A percentile compares a stretch with the other conserved stretches of the same genome.
These are phyloP conservation scores for Gossypium davidsonii DNA, from an alignment of 441 rosid genomes.

Conservation along the genomic window DNA sequence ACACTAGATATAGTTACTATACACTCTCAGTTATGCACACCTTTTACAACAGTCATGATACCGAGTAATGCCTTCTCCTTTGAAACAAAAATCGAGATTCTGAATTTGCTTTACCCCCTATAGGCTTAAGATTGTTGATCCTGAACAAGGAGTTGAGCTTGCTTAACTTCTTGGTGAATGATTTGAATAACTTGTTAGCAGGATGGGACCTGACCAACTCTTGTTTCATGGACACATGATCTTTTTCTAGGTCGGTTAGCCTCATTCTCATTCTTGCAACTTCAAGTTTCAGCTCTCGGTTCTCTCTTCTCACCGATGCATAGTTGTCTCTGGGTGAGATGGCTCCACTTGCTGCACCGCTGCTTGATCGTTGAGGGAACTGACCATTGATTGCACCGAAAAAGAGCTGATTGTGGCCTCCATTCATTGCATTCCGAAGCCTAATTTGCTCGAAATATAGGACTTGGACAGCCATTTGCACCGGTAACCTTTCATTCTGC, in stretches of 20 bases:
- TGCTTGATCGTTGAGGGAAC: constrained; percentile 74
- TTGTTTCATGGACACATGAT: constrained; percentile 84
- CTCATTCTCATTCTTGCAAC: constrained; percentile 98
- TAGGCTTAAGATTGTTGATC: constrained; percentile 51
- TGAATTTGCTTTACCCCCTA: constrained; percentile 39
- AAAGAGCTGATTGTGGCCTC: constrained; percentile 71
- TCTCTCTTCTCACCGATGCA: constrained; percentile 90
- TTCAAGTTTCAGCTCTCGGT: constrained; percentile 86
- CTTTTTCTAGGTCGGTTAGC: constrained; percentile 84
- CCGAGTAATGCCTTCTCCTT: constrained; percentile 68
- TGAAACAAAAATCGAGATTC: constrained; percentile 65
- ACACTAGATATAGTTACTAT: constrained; percentile 17
- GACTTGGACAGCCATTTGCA: constrained; percentile 94
- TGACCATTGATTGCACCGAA: constrained; percentile 57
- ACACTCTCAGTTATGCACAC: constrained; percentile 25
- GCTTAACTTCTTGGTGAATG: constrained; percentile 64
- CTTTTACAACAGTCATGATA: constrained; percentile 44
- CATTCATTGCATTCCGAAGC: constrained; percentile 82
- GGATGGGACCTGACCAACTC: constrained; percentile 67
- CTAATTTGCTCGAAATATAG: constrained; percentile 87
- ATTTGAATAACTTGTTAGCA: constrained; percentile 63
- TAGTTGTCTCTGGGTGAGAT: constrained; percentile 92
- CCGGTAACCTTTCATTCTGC: constrained; percentile 81
- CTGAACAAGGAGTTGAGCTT: constrained; percentile 72
- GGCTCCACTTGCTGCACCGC: constrained; percentile 95